Percentiles rank a stretch among this genome's conserved stretches.
Conservation (phyloP, 2,329 filamentous ascomycete species). For the Metarhizium album region DNA sequence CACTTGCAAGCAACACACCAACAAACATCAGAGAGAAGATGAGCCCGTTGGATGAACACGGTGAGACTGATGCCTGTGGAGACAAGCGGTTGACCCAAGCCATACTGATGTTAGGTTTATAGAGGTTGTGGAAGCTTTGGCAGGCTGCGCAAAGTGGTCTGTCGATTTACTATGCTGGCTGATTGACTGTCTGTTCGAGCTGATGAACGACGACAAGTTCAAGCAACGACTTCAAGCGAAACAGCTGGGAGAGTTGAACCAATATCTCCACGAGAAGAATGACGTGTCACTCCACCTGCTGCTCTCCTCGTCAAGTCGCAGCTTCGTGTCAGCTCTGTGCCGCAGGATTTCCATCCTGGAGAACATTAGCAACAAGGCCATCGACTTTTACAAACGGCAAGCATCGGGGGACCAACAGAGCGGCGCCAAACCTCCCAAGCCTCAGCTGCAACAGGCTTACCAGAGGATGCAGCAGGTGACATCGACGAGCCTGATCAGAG, state of each 20-base stretch:
- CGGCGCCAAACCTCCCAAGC: slow-evolving; percentile 30
- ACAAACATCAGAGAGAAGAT: slow-evolving; percentile 42
- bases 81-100: slow-evolving; percentile 6
- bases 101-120: neutral
- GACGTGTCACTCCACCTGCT: slow-evolving; percentile 52
- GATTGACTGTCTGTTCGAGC: slow-evolving; percentile 45
- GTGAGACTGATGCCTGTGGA: slow-evolving; percentile 14
- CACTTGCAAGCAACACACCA: slow-evolving; percentile 49
- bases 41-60: slow-evolving; percentile 50
- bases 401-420: slow-evolving; percentile 28
- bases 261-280: slow-evolving; percentile 42
- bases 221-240: slow-evolving; percentile 36
- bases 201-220: slow-evolving; percentile 42
- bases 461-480: slow-evolving; percentile 41
- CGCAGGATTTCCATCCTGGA: slow-evolving; percentile 52
- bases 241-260: slow-evolving; percentile 37
- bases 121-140: slow-evolving; percentile 64
- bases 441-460: slow-evolving; percentile 46
- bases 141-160: slow-evolving; percentile 69
- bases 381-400: slow-evolving; percentile 38
- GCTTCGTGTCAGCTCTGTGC: slow-evolving; percentile 59
- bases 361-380: slow-evolving; percentile 34
- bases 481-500: slow-evolving; percentile 42
- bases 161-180: slow-evolving; percentile 59
- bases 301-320: slow-evolving; percentile 63